A percentile compares a stretch with the other conserved stretches of the same genome.
Evolutionary conservation across 805 yeast species (phyloP).

Genomic region (Suhomyces pyralidae): DNA sequence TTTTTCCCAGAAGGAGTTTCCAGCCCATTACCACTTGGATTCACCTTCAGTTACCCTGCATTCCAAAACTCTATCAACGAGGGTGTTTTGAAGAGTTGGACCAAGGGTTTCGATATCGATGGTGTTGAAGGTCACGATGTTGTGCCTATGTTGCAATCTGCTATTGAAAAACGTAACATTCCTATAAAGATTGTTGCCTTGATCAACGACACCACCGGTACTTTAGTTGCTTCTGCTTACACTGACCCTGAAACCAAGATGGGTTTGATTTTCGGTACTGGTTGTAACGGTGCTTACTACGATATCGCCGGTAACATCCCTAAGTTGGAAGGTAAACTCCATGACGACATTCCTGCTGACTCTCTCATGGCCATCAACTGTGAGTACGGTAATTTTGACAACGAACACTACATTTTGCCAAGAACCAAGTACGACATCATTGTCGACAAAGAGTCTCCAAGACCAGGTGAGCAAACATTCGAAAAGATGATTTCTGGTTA

Average conservation of each 20-base stretch:
- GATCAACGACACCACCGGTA: slow-evolving; percentile 96
- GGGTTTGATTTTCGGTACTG: slow-evolving; percentile 97
- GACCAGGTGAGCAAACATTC: slow-evolving; percentile 93
- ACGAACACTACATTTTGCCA: slow-evolving; percentile 79
- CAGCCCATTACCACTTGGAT: slow-evolving; percentile 63
- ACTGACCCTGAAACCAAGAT: slow-evolving; percentile 83
- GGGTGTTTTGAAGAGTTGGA: slow-evolving; percentile 93
- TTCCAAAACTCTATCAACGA: slow-evolving; percentile 77
- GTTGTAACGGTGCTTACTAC: slow-evolving; percentile 95
- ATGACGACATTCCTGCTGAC: slow-evolving; percentile 57
- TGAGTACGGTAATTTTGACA: slow-evolving; percentile 97
- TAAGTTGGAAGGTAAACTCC: slow-evolving; percentile 70
- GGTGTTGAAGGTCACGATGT: slow-evolving; percentile 94
- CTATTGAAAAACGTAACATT: slow-evolving; percentile 58
- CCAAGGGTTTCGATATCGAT: slow-evolving; percentile 93
- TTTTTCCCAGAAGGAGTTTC: slow-evolving; percentile 67
- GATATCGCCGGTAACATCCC: slow-evolving; percentile 72
- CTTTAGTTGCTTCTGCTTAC: slow-evolving; percentile 92
- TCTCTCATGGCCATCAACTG: slow-evolving; percentile 94
- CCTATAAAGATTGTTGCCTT: slow-evolving; percentile 88
- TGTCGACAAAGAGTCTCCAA: slow-evolving; percentile 83
- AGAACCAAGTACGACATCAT: slow-evolving; percentile 82
- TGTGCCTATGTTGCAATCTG: slow-evolving; percentile 82
- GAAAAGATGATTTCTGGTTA: slow-evolving; percentile 98
- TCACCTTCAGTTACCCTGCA: slow-evolving; percentile 92